Percentiles rank a stretch among this genome's conserved stretches.
These are phyloP conservation scores for Gracilaria domingensis DNA, from an alignment of 23 red algal genomes.

Conservation along the genomic window DNA sequence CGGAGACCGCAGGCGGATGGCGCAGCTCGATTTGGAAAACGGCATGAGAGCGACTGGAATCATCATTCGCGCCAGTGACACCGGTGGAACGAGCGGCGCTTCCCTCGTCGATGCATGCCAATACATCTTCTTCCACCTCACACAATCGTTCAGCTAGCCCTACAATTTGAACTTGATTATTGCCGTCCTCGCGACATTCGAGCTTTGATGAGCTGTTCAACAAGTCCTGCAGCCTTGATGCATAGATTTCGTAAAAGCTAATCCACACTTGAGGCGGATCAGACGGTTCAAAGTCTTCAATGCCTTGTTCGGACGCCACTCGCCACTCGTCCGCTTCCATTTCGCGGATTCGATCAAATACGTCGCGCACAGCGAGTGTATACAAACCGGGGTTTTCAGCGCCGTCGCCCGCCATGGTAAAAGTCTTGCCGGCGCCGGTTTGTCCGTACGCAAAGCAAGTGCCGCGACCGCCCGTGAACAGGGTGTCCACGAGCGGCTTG, in stretches of 20 bases:
- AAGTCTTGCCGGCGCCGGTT: slow-evolving; percentile 94
- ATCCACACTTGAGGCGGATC: slow-evolving; percentile 81
- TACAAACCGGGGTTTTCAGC: slow-evolving; percentile 86
- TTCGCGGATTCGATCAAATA: slow-evolving; percentile 76
- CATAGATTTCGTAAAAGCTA: slow-evolving; percentile 92
- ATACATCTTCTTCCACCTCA: slow-evolving; percentile 70
- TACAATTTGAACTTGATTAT: slow-evolving; percentile 73
- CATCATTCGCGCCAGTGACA: slow-evolving; percentile 88
- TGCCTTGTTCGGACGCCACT: slow-evolving; percentile 28
- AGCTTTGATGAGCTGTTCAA: slow-evolving; percentile 66
- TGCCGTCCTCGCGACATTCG: slow-evolving; percentile 83
- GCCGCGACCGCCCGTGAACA: slow-evolving; percentile 78
- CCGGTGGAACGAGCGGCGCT: slow-evolving; percentile 73
- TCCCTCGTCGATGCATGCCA: slow-evolving; percentile 55
- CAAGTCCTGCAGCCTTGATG: slow-evolving; percentile 72
- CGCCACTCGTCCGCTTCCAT: slow-evolving; percentile 49
- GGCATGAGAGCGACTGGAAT: slow-evolving; percentile 90
- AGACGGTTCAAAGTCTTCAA: slow-evolving; percentile 67
- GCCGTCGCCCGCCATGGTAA: slow-evolving; percentile 86
- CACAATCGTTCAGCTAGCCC: slow-evolving; percentile 75
- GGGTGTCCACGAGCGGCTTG: slow-evolving; percentile 74
- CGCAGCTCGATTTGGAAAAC: slow-evolving; percentile 78
- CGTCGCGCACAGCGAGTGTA: slow-evolving; percentile 85
- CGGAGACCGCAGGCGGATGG: slow-evolving; percentile 6
- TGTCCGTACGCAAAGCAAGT: slow-evolving; percentile 94